These are phyloP conservation scores for Xylaria sp. DNA, from an alignment of 2,329 filamentous ascomycete genomes.

Conservation along the genomic window DNA sequence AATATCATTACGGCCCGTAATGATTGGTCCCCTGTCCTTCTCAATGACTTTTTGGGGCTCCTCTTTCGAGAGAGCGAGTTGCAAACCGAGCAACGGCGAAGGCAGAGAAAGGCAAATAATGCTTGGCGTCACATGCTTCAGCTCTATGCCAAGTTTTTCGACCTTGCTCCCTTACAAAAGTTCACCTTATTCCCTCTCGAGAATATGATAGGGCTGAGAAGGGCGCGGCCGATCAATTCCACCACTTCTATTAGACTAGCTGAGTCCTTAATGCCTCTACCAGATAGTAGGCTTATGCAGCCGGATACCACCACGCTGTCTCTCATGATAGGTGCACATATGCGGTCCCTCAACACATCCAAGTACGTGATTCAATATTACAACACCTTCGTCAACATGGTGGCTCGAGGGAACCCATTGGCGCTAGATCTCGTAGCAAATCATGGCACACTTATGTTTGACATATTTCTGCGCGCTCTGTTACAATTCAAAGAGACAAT, in stretches of 20 bases:
- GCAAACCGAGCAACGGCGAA: constrained; percentile 37
- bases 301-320: constrained; percentile 37
- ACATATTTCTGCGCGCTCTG: constrained; percentile 56
- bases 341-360: constrained; percentile 32
- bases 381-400: constrained; percentile 50
- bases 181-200: constrained; percentile 39
- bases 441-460: constrained; percentile 53
- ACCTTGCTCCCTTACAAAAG: constrained; percentile 51
- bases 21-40: constrained; percentile 54
- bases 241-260: constrained; percentile 26
- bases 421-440: constrained; percentile 46
- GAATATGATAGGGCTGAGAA: constrained; percentile 25
- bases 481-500: constrained; percentile 50
- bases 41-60: constrained; percentile 59
- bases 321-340: constrained; percentile 38
- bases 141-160: constrained; percentile 56
- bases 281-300: constrained; percentile 32
- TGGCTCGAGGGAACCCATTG: constrained; percentile 46
- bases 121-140: constrained; percentile 55
- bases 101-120: constrained; percentile 44
- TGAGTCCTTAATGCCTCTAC: constrained; percentile 27
- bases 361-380: constrained; percentile 52
- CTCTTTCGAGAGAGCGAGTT: constrained; percentile 53
- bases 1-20: constrained; percentile 55
- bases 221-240: constrained; percentile 17